These are phyloP conservation scores for Dentipellis fragilis DNA, from an alignment of 768 basidiomycete genomes.

Conservation along the genomic window DNA sequence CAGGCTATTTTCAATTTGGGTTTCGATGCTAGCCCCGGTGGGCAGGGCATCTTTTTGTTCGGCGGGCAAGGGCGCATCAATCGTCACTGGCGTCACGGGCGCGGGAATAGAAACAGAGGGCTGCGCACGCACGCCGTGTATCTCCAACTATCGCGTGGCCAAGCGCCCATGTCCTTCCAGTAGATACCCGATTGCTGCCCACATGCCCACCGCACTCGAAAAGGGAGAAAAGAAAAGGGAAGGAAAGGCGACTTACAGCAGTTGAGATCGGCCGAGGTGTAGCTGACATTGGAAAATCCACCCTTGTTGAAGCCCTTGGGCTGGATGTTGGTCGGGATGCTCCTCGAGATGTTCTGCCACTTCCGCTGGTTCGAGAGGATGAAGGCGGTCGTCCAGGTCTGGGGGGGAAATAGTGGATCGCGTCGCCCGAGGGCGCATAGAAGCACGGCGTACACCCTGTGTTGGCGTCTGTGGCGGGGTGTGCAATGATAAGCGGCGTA, in stretches of 20 bases:
- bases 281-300: neutral
- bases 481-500: neutral
- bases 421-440: slow-evolving; percentile 1
- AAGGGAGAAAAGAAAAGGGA: neutral
- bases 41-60: too few relatives aligned
- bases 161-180: too few relatives aligned
- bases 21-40: too few relatives aligned
- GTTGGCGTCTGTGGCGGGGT: slow-evolving; percentile 4
- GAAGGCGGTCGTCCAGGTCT: slow-evolving; percentile 5
- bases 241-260: slow-evolving; percentile 7
- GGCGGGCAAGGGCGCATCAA: too few relatives aligned
- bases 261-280: slow-evolving; percentile 11
- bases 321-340: slow-evolving; percentile 35
- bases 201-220: too few relatives aligned
- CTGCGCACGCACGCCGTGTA: too few relatives aligned
- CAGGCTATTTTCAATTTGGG: too few relatives aligned
- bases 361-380: slow-evolving; percentile 18
- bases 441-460: slow-evolving; percentile 7
- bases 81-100: too few relatives aligned
- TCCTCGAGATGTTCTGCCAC: slow-evolving; percentile 32
- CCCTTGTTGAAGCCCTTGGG: slow-evolving; percentile 21
- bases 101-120: too few relatives aligned
- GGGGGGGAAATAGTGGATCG: slow-evolving; percentile 2
- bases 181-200: too few relatives aligned
- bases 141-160: too few relatives aligned